Percentiles rank a stretch among this genome's conserved stretches.
Conservation (phyloP, 2,329 filamentous ascomycete species). For the Colletotrichum liaoningense region DNA sequence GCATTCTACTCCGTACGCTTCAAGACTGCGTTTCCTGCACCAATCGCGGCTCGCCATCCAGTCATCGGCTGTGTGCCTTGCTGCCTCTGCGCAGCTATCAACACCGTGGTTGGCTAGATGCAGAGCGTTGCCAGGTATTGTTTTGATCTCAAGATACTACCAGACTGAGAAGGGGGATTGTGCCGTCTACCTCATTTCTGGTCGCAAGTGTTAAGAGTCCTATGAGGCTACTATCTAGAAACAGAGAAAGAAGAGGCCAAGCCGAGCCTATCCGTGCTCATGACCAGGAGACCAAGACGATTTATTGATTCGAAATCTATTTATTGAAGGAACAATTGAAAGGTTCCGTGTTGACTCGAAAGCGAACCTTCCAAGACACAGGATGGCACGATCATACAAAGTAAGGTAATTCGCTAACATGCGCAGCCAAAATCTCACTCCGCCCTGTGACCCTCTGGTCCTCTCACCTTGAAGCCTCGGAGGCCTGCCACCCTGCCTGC, state of each 20-base stretch:
- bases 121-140: background rate
- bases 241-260: background rate
- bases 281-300: background rate
- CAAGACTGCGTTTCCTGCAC: background rate
- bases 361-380: background rate
- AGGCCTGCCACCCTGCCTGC: slow-evolving; percentile 1
- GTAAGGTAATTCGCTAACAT: slow-evolving; percentile 17
- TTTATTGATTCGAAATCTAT: background rate
- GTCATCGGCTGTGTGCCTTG: slow-evolving; percentile 23
- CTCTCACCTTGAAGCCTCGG: background rate
- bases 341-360: background rate
- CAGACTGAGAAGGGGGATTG: background rate
- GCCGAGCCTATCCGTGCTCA: background rate
- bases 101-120: slow-evolving; percentile 8
- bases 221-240: background rate
- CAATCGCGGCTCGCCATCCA: slow-evolving; percentile 20
- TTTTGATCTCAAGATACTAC: background rate
- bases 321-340: background rate
- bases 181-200: background rate
- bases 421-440: background rate
- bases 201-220: background rate
- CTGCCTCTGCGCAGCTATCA: background rate
- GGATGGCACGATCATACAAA: background rate
- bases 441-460: background rate
- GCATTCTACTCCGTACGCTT: background rate